These are phyloP conservation scores for Sisymbrium irio DNA, from an alignment of 345 rosid genomes.

Conservation along the genomic window DNA sequence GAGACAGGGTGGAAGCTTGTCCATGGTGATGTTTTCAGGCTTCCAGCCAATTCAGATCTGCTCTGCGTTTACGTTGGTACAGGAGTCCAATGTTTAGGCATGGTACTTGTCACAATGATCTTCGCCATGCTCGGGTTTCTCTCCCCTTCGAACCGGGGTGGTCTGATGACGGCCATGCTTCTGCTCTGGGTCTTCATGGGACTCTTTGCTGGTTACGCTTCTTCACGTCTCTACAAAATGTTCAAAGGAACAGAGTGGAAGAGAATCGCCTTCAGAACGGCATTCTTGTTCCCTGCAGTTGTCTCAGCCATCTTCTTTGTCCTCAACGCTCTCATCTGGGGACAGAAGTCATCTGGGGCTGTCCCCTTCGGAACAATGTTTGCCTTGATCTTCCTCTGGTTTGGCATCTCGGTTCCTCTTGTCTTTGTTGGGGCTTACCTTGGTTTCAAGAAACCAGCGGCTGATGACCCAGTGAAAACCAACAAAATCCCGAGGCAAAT, in stretches of 20 bases:
- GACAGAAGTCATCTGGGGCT: conserved; percentile 84
- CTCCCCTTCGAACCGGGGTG: conserved; percentile 86
- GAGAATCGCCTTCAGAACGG: conserved; percentile 69
- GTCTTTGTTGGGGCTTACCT: conserved; percentile 68
- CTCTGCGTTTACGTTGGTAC: conserved; percentile 77
- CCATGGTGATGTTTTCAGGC: conserved; percentile 82
- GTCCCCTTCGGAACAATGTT: conserved; percentile 90
- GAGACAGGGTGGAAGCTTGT: conserved; percentile 93
- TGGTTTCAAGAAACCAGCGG: conserved; percentile 73
- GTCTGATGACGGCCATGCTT: conserved; percentile 89
- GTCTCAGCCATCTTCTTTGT: conserved; percentile 70
- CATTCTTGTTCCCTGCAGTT: conserved; percentile 64
- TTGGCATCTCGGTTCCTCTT: conserved; percentile 82
- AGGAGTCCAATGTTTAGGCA: conserved; percentile 76
- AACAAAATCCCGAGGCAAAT: conserved; percentile 81
- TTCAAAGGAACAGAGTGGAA: conserved; percentile 85
- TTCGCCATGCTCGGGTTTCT: conserved; percentile 83
- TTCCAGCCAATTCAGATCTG: conserved; percentile 64
- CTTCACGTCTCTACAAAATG: conserved; percentile 66
- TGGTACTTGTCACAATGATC: conserved; percentile 72
- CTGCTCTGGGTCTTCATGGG: conserved; percentile 91
- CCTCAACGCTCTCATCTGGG: conserved; percentile 78
- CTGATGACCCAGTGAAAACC: conserved; percentile 82
- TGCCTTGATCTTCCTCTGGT: conserved; percentile 72
- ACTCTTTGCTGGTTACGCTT: conserved; percentile 70